Conservation (phyloP, 176 grass and related monocot species). For the Echinochloa phyllopogon region DNA sequence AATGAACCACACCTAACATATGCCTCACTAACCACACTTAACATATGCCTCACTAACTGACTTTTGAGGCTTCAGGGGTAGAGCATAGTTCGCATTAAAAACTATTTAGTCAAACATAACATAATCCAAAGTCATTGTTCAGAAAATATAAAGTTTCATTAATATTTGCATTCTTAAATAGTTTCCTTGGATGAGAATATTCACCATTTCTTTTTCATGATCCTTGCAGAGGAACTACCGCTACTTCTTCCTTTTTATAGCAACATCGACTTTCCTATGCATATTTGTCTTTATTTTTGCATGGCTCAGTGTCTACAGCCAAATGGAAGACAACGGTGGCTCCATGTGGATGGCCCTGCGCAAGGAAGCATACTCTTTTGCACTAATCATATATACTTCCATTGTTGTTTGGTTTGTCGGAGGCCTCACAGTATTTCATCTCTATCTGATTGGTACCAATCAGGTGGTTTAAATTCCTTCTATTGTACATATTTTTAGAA, state of each 20-base stretch:
- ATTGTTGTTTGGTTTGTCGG: constrained; percentile 73
- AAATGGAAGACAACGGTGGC: constrained; percentile 42
- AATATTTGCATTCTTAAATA: background rate
- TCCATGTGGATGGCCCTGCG: constrained; percentile 52
- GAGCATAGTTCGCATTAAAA: background rate
- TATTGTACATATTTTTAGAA: background rate
- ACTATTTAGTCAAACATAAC: constrained; percentile 18
- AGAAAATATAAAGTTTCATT: background rate
- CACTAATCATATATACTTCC: constrained; percentile 74
- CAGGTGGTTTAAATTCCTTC: constrained; percentile 47
- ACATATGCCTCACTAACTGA: background rate
- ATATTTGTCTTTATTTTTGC: constrained; percentile 62
- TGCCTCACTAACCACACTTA: constrained; percentile 7
- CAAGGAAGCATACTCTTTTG: constrained; percentile 56
- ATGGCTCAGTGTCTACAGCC: constrained; percentile 51
- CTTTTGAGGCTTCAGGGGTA: background rate
- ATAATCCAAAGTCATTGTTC: background rate
- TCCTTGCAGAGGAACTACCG: constrained; percentile 76
- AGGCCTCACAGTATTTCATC: constrained; percentile 69
- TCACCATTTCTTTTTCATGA: constrained; percentile 9
- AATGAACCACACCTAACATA: constrained; percentile 25
- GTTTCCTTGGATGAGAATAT: constrained; percentile 23
- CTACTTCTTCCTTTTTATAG: constrained; percentile 70
- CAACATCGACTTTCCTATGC: constrained; percentile 67
- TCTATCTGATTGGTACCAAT: constrained; percentile 75